Base-by-base conservation (phyloP, 805 yeast genomes). In the Starmerella scarabaei region DNA sequence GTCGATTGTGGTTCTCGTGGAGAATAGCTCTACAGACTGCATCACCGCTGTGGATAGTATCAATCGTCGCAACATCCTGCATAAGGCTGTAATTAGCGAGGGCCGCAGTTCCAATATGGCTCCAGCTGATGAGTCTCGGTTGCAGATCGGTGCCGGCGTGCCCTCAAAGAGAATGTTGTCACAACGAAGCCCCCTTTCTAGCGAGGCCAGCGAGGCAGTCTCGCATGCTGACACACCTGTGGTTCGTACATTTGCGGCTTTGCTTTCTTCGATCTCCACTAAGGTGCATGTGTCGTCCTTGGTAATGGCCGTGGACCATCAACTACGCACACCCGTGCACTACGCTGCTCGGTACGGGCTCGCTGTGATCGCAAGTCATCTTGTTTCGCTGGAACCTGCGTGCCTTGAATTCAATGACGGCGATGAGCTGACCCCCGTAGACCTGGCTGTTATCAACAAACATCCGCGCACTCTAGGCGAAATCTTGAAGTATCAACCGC, bases 261-360 rank as follows among this genome's bases (percentile, higher is more conserved):
- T 40, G 15, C 26, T 40, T 9, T 15, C 30, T 9, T 28, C 33
- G 5, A 20, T 32, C 18, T 3, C 38, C n/a, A 17, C 27, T 3
- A 20, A 35, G 5, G 29, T 20, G 3, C 16, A 33, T 12, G 20
- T 32, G 5, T n/a, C 37, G 1, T 4, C 16, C n/a, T 30, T 48
- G 15, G 32, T 86, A 18, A 60, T 77, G 35, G 77, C 79, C 37
- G 72, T 70, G 33, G 97, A 86, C 57, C 75, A 72, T 43, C 81
- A 83, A 55, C 68, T 67, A 45, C 69, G 95, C 44, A 80, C 94
- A 0, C 94, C 96, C 0, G 63, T 88, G 40, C 96, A 88, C 61
- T 86, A 86, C 57, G 77, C 93, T 16, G 77, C 91, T 2, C 91
- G 83, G 52, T 84, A 76, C 57, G 96, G 96, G 0, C 65, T 86